Percentiles rank a stretch among this genome's conserved stretches.
Conservation (phyloP, 148 eudicot species). For the Linanthus parryae region DNA sequence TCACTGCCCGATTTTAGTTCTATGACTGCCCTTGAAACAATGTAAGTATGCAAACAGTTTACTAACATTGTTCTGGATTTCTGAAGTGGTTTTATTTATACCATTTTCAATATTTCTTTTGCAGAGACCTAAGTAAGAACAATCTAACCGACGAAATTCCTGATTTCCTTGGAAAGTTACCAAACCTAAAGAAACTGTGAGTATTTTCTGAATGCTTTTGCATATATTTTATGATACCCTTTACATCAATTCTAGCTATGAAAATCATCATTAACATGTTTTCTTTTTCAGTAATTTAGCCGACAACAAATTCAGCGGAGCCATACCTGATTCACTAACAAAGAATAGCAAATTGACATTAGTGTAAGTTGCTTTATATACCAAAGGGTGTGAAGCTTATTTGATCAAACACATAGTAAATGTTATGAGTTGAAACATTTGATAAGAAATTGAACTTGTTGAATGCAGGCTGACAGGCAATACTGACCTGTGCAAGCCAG, state of each 20-base stretch:
- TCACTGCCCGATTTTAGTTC: slow-evolving; percentile 34
- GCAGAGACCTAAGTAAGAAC: slow-evolving; percentile 37
- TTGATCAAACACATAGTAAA: background rate
- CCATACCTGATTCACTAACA: slow-evolving; percentile 30
- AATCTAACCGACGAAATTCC: slow-evolving; percentile 30
- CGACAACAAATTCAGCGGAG: slow-evolving; percentile 31
- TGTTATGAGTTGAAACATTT: background rate
- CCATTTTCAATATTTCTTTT: background rate
- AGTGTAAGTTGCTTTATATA: slow-evolving; percentile 22
- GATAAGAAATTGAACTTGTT: background rate
- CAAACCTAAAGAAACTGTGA: slow-evolving; percentile 31
- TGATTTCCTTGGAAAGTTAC: slow-evolving; percentile 31
- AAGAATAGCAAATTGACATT: slow-evolving; percentile 25
- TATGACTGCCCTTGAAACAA: slow-evolving; percentile 37
- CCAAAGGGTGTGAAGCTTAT: background rate
- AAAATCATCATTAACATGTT: background rate
- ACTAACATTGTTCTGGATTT: background rate
- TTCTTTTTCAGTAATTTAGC: slow-evolving; percentile 32
- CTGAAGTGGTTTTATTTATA: background rate
- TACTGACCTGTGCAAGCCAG: slow-evolving; percentile 22
- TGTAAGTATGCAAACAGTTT: slow-evolving; percentile 16
- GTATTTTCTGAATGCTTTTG: background rate
- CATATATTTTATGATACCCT: background rate
- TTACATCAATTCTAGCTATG: background rate
- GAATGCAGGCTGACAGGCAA: slow-evolving; percentile 28